Base-by-base conservation (phyloP, 257 asterid species). In the Solanum peruvianum region DNA sequence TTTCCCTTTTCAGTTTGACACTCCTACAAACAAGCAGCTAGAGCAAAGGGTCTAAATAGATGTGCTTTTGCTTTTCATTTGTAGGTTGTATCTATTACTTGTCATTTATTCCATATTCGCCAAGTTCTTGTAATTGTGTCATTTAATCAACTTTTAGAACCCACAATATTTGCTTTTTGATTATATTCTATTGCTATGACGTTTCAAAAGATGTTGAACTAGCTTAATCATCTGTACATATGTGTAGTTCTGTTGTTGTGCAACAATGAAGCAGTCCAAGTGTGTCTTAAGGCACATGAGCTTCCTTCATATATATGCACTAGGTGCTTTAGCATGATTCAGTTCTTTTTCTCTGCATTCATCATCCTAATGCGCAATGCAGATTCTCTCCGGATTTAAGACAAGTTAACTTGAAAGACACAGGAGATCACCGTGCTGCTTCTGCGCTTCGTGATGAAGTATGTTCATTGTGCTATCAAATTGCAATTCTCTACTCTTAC, bases 381-480 rank as follows among this genome's bases (percentile, higher is more conserved):
- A 97, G 99, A 93, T 94, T 97, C 92, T 88, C 97, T 84, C 93
- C 96, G 70, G 97, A 95, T 88, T 71, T 93, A 58, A 93, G 92
- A 80, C 94, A 92, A 86, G 87, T 90, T 77, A 92, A 91, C 90
- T 66, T 90, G 73, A 95, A 91, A 90, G 95, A 90, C 88, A 67
- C 87, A n/a, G 96, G 95, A 86, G 95, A 94, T 80, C 90, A 94
- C 83, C 98, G 90, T 75, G 93, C 93, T 83, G 93, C 96, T 91
- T 95, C 98, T 87, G 98, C 92, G 62, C 97, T 97, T 84, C 95
- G 89, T 35, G 99, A 97, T 81, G 96, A 97, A 91, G 99, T 95
- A 92, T 88, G 91, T 89, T 35, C 14, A 31, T 60, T 87, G 16
- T 47, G 33, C 67, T 33, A 44, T n/a, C 14, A 52, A 56, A 66